Conservation (phyloP, 352 stramenopile genomes). For the Pythium sukuiense region DNA sequence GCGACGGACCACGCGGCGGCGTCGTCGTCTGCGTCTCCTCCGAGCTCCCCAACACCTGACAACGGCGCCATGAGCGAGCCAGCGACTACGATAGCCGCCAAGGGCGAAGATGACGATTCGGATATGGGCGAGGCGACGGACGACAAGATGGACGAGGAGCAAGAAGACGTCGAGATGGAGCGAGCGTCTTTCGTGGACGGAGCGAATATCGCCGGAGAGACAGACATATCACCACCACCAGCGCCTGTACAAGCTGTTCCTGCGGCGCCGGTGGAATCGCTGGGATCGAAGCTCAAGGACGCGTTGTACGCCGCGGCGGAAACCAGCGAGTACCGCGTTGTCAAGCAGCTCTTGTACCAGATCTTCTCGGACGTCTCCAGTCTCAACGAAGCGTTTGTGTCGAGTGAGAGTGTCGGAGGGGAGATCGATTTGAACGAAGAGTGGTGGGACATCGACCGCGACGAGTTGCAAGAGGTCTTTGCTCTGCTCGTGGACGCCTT, state of each 20-base stretch:
- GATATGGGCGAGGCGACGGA: slow-evolving; percentile 16
- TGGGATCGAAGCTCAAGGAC: slow-evolving; percentile 45
- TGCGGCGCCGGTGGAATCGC: slow-evolving; percentile 12
- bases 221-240: slow-evolving; percentile 6
- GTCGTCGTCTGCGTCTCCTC: neutral
- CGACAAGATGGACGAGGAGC: slow-evolving; percentile 18
- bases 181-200: slow-evolving; percentile 29
- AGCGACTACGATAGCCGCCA: neutral
- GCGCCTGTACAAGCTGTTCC: slow-evolving; percentile 1
- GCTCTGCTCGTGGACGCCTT: slow-evolving; percentile 43
- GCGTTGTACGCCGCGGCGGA: slow-evolving; percentile 40
- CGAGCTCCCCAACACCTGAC: neutral
- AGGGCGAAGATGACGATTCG: neutral
- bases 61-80: neutral
- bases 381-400: slow-evolving; percentile 50
- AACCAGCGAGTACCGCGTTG: slow-evolving; percentile 46
- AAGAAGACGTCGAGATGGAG: slow-evolving; percentile 53
- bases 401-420: neutral
- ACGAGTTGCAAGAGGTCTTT: slow-evolving; percentile 46
- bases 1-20: neutral
- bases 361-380: slow-evolving; percentile 65
- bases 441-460: slow-evolving; percentile 58
- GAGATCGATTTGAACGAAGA: slow-evolving; percentile 26
- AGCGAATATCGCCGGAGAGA: neutral
- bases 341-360: slow-evolving; percentile 68